These are phyloP conservation scores for Mesostigma viride DNA, from an alignment of 139 green algal genomes.

Conservation along the genomic window DNA sequence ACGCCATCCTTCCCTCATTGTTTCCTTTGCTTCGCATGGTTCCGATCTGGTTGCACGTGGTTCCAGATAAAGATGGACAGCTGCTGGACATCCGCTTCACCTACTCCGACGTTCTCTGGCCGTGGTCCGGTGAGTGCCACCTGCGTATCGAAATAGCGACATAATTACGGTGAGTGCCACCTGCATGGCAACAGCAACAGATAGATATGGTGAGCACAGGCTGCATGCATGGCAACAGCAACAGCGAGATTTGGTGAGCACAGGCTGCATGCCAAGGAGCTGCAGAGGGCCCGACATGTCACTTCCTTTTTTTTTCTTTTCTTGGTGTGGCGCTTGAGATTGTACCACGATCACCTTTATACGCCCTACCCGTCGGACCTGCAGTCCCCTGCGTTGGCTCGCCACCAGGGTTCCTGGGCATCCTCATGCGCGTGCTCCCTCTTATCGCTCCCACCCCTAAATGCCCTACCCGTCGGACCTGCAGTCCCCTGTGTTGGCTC, in stretches of 20 bases:
- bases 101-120: constrained; percentile 72
- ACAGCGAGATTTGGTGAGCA: not conserved
- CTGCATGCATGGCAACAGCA: not conserved
- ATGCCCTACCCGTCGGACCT: not conserved
- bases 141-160: too few species aligned
- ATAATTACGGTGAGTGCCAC: too few species aligned
- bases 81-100: constrained; percentile 77
- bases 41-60: not conserved
- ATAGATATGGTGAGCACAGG: too few species aligned
- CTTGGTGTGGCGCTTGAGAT: too few species aligned
- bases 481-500: not conserved
- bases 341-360: too few species aligned
- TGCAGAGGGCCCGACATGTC: not conserved
- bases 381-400: not conserved
- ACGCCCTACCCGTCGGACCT: not conserved
- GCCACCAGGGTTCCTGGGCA: constrained; percentile 61
- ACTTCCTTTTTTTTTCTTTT: not conserved
- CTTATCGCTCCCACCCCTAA: too few species aligned
- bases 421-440: constrained; percentile 71
- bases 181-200: too few species aligned
- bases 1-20: too few species aligned
- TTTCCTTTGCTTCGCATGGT: not conserved
- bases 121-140: constrained; percentile 66
- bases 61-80: not conserved
- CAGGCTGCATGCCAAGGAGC: not conserved